These are phyloP conservation scores for Ocimum tenuiflorum DNA, from an alignment of 257 asterid genomes.

Conservation along the genomic window DNA sequence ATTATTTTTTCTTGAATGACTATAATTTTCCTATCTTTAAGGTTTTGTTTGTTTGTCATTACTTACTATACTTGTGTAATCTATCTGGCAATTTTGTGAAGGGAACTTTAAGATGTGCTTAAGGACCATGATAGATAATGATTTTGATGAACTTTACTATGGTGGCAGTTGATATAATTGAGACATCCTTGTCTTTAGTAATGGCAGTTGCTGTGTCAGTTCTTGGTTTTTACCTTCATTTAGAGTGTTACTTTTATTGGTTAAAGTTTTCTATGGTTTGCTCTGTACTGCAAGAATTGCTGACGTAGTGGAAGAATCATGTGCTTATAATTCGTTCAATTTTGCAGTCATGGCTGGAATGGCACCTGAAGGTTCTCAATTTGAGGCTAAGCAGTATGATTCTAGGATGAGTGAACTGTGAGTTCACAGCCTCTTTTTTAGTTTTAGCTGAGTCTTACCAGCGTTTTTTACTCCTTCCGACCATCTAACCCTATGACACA, in stretches of 20 bases:
- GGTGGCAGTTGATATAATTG: background rate
- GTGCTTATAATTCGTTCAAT: background rate
- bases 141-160: background rate
- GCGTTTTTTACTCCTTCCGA: background rate
- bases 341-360: slow-evolving; percentile 39
- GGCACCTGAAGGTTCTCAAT: slow-evolving; percentile 45
- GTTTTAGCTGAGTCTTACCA: background rate
- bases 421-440: slow-evolving; percentile 1
- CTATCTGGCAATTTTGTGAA: background rate
- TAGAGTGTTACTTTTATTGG: background rate
- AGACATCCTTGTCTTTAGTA: background rate
- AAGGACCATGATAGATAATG: background rate
- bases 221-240: background rate
- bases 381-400: slow-evolving; percentile 39
- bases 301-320: background rate
- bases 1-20: background rate
- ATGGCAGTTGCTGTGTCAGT: background rate
- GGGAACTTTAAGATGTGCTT: background rate
- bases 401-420: slow-evolving; percentile 41
- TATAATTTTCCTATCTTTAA: background rate
- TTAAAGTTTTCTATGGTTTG: background rate
- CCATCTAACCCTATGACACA: slow-evolving; percentile 14
- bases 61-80: background rate
- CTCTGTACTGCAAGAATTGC: background rate
- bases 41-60: background rate